A percentile compares a stretch with the other conserved stretches of the same genome.
These are phyloP conservation scores for Porogramme epimiltina DNA, from an alignment of 1,284 basidiomycete genomes.

Conservation along the genomic window DNA sequence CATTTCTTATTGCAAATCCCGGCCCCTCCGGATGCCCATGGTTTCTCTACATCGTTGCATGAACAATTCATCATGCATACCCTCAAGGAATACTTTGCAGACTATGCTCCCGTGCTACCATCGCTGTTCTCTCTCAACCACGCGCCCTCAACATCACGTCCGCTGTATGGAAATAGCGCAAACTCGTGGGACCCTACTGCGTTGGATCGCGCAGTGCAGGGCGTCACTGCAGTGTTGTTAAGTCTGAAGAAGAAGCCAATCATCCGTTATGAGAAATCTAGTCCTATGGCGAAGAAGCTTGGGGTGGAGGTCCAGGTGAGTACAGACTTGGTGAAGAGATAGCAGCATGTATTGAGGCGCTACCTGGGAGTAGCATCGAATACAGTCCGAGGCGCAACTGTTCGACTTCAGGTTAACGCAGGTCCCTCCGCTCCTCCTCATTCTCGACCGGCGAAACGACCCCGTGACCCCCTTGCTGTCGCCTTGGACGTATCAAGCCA, in stretches of 20 bases:
- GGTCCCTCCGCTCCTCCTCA: conserved; percentile 73
- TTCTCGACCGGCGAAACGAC: conserved; percentile 93
- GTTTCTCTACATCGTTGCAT: background rate
- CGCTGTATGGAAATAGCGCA: conserved; percentile 70
- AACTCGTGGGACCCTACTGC: conserved; percentile 74
- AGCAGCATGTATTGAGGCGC: background rate
- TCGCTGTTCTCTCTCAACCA: conserved; percentile 90
- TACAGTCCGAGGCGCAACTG: conserved; percentile 69
- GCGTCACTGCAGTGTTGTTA: conserved; percentile 86
- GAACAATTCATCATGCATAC: conserved; percentile 23
- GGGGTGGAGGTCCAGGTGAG: conserved; percentile 83
- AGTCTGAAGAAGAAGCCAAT: conserved; percentile 96
- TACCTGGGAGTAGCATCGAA: conserved; percentile 53
- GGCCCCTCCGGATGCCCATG: too few species aligned
- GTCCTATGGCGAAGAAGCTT: conserved; percentile 87
- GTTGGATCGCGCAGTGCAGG: conserved; percentile 79
- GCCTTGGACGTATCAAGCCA: conserved; percentile 99
- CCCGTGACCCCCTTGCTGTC: conserved; percentile 97
- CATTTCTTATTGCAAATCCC: too few species aligned
- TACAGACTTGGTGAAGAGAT: background rate
- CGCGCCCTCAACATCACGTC: conserved; percentile 59
- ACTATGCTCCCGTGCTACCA: conserved; percentile 87
- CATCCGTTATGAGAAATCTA: conserved; percentile 95
- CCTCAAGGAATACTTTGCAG: conserved; percentile 90
- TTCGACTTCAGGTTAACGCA: conserved; percentile 82